Base-by-base conservation (phyloP, 331 rosid species). In the Pyrus hybrid region DNA sequence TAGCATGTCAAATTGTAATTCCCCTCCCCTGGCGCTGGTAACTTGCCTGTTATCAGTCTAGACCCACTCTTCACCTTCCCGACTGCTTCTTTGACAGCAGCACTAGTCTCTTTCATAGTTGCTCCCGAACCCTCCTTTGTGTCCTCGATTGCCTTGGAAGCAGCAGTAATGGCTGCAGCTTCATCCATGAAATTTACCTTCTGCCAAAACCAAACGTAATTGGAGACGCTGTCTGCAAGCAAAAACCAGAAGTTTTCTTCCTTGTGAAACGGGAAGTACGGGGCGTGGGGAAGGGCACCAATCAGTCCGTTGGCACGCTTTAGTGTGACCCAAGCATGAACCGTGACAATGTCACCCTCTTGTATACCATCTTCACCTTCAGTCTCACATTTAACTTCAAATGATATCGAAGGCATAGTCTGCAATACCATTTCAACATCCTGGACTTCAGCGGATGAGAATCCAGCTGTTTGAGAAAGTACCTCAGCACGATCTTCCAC, bases 291-390 rank as follows among this genome's bases (percentile, higher is more conserved):
- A 70, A 94, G 96, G 77, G 96, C 97, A 77, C 92, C 96, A 71
- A 85, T 79, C 68, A 91, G 84, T 68, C 95, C 91, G 5, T 90
- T 94, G 25, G 77, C 88, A 71, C 97, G 90, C 70, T 86, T 83
- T 35, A 88, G 81, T 21, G 88, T 85, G 72, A 91, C 85, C 97
- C 97, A 91, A n/a, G 96, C 90, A 62, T 94, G 96, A 73, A 94
- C 37, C 1, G 97, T 92, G 74, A 92, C 96, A 51, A 93, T 81
- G 72, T 94, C 99, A 32, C 99, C 96, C 87, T 92, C 97, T 84
- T 94, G 97, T 28, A 92, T 79, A 68, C 99, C 96, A 83, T 94
- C 96, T 90, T 94, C 93, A 5, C 99, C 99, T 85, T 95, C 99
- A 49, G 97, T 95, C 90, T 92, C 97, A 69, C 93, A 89, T 53